A percentile compares a stretch with the other conserved stretches of the same genome.
Evolutionary conservation across 768 basidiomycete genomes (phyloP).

Genomic region (Pholiota conissans): DNA sequence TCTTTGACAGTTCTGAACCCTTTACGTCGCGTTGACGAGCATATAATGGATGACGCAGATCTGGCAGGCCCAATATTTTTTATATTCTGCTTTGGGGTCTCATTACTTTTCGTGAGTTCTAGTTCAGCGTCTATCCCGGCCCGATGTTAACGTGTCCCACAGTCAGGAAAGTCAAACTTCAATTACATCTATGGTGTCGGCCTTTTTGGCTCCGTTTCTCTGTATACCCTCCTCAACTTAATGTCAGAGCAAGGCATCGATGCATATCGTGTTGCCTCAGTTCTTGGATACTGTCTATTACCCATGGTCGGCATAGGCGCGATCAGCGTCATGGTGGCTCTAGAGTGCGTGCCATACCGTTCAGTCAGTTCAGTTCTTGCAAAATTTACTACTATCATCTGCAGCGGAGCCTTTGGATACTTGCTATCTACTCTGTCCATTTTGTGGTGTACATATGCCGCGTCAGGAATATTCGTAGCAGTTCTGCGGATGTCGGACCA

Average conservation of each 20-base stretch:
- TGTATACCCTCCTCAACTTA: slow-evolving; percentile 93
- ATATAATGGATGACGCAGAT: slow-evolving; percentile 99
- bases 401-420: slow-evolving; percentile 83
- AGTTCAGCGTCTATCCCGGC: background rate
- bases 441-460: slow-evolving; percentile 96
- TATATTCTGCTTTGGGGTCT: slow-evolving; percentile 92
- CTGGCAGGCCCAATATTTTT: slow-evolving; percentile 95
- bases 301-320: slow-evolving; percentile 96
- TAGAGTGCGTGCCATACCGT: slow-evolving; percentile 67
- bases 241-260: slow-evolving; percentile 97
- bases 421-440: slow-evolving; percentile 80
- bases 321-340: slow-evolving; percentile 79
- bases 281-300: slow-evolving; percentile 93
- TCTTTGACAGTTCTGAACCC: slow-evolving; percentile 96
- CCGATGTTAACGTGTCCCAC: slow-evolving; percentile 4
- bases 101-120: slow-evolving; percentile 81
- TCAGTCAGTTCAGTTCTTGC: background rate
- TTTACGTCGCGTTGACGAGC: slow-evolving; percentile 76
- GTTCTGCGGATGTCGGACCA: slow-evolving; percentile 96
- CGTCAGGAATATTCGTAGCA: slow-evolving; percentile 93
- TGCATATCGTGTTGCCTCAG: slow-evolving; percentile 91
- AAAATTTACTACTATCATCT: slow-evolving; percentile 12
- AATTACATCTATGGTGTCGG: slow-evolving; percentile 98
- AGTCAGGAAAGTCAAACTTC: slow-evolving; percentile 99
- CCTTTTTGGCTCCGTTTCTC: slow-evolving; percentile 87